These are phyloP conservation scores for Ilyonectria sp. DNA, from an alignment of 2,329 filamentous ascomycete species.

Conservation along the genomic window DNA sequence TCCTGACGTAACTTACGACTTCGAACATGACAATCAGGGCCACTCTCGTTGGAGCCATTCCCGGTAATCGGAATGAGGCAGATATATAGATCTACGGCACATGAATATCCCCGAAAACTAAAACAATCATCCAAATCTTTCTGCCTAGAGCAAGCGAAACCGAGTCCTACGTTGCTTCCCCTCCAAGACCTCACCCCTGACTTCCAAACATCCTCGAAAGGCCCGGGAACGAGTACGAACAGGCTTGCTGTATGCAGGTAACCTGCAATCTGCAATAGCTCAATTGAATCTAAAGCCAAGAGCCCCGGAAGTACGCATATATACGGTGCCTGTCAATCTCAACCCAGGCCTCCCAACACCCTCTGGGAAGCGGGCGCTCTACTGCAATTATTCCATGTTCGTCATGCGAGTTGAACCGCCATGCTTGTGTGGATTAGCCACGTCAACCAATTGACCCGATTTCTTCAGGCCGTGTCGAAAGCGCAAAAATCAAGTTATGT, in stretches of 20 bases:
- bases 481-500: not conserved
- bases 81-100: not conserved
- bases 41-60: not conserved
- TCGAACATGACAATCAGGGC: not conserved
- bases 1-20: not conserved
- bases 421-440: not conserved
- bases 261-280: not conserved
- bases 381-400: not conserved
- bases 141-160: constrained; percentile 4
- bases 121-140: not conserved
- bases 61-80: not conserved
- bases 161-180: not conserved
- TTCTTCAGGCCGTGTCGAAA: not conserved
- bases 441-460: not conserved
- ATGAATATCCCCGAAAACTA: not conserved
- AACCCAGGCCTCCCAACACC: not conserved
- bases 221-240: constrained; percentile 21
- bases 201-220: not conserved
- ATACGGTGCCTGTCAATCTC: not conserved
- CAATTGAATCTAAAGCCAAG: constrained; percentile 6
- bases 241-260: not conserved
- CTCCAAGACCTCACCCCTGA: not conserved
- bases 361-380: not conserved
- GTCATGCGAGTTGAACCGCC: not conserved
- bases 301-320: constrained; percentile 23